A percentile compares a stretch with the other conserved stretches of the same genome.
phyloP scores from a whole-genome alignment of 148 eudicot species.

The Mesembryanthemum crystallinum region DNA sequence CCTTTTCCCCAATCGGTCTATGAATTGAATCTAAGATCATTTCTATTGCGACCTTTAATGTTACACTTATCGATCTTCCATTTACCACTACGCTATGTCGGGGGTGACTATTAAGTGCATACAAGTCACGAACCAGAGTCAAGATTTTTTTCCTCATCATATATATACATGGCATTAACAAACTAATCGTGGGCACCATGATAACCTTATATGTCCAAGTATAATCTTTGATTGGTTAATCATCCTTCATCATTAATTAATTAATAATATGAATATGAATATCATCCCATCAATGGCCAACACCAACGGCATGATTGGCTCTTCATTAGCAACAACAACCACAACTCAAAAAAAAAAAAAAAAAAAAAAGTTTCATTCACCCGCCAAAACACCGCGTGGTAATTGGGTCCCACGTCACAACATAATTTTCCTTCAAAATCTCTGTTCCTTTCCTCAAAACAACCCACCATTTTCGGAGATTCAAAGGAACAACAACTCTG shows the following conservation, averaged over 20 bases:
- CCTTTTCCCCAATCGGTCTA: too few species aligned
- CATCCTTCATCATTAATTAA: background rate
- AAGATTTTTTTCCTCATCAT: too few species aligned
- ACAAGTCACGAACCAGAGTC: too few species aligned
- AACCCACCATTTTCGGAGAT: slow-evolving; percentile 31
- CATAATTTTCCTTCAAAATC: background rate
- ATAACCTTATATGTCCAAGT: too few species aligned
- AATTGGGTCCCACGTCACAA: slow-evolving; percentile 23
- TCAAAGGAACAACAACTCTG: slow-evolving; percentile 8
- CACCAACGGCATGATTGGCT: background rate
- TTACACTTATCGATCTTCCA: too few species aligned
- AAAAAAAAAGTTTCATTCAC: background rate
- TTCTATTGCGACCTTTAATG: too few species aligned
- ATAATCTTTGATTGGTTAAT: background rate
- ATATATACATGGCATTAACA: background rate
- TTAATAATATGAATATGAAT: background rate
- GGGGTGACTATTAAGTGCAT: too few species aligned
- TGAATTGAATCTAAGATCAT: too few species aligned
- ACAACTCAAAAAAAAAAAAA: background rate
- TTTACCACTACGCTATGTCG: too few species aligned
- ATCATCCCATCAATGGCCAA: background rate
- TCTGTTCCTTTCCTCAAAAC: slow-evolving; percentile 15
- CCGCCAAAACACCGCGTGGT: slow-evolving; percentile 25
- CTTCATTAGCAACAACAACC: background rate
- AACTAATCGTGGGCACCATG: background rate